Evolutionary conservation across 163 green algal species (phyloP), one percentile per base, ranked within the genome.

Genomic region (Volvox carteri): DNA sequence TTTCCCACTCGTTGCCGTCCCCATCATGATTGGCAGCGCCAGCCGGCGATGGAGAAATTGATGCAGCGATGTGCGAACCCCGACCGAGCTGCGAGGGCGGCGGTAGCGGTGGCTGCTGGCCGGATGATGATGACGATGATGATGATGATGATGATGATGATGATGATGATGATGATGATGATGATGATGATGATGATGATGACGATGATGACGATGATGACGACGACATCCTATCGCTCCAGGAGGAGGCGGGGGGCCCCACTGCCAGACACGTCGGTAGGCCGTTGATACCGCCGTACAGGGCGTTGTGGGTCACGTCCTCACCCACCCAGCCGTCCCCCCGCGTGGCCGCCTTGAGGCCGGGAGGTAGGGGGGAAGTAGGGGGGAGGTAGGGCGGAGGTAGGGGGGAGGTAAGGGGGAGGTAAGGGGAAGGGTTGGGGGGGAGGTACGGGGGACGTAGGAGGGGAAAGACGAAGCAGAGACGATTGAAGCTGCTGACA

Each of bases 281-380:
- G 58, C 90, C 92, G 11, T 9, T 28, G 52, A 94, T 92, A 50
- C 33, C 50, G 35, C 39, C 75, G 37, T 54, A 42, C 25, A 60
- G 23, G 2, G 91, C 87, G 84, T 95, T 94, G 52, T 93, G 80
- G 4, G 92, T 96, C 28, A 96, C 92, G 39, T 95, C 90, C 81
- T 96, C 93, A 0, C 95, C 95, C 48, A 90, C 18, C 14, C 6
- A 23, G 37, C 84, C 84, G 41, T 90, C 84, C 25, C 83, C 84
- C 25, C 89, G 83, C 0, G 89, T 90, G 28, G 89, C 84, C 2
- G 83, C 89, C 89, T 92, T 73, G n/a, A n/a, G n/a, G n/a, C n/a
- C n/a, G 0, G 12, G 41, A 14, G 16, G 1, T 6, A 14, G 0
- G 9, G n/a, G 39, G 30, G 62, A 6, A 0, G 58, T 7, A 5